These are phyloP conservation scores for Leonotis leonurus DNA, from an alignment of 257 asterid species.

Conservation along the genomic window DNA sequence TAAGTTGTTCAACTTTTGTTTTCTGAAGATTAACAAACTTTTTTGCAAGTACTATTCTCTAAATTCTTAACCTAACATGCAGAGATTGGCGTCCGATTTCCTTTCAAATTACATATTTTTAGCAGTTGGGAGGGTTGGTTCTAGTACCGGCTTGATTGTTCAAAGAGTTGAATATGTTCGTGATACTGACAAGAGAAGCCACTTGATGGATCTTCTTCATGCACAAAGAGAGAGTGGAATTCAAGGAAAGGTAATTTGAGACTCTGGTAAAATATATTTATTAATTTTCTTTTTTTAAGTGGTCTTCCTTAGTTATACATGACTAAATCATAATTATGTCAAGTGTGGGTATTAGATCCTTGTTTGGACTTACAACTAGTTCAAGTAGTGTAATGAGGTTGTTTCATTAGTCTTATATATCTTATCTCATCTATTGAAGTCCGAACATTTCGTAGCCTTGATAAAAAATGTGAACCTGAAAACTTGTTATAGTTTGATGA, in stretches of 20 bases:
- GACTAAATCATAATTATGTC: background rate
- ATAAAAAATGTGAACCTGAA: background rate
- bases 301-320: background rate
- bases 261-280: background rate
- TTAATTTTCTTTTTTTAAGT: background rate
- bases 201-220: constrained; percentile 85
- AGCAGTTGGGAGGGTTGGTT: constrained; percentile 94
- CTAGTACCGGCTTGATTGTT: constrained; percentile 76
- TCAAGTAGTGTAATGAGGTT: background rate
- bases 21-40: background rate
- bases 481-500: background rate
- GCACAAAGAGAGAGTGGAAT: constrained; percentile 61
- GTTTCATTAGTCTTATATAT: background rate
- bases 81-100: constrained; percentile 86
- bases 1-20: background rate
- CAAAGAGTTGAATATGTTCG: constrained; percentile 87
- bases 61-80: constrained; percentile 23
- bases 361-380: background rate
- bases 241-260: constrained; percentile 51
- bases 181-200: constrained; percentile 79
- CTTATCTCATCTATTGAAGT: background rate
- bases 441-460: background rate
- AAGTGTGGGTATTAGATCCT: background rate
- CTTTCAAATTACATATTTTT: constrained; percentile 76
- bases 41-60: background rate